A percentile compares a stretch with the other conserved stretches of the same genome.
These are phyloP conservation scores for Pelargonium citronellum DNA, from an alignment of 441 rosid species.

Conservation along the genomic window DNA sequence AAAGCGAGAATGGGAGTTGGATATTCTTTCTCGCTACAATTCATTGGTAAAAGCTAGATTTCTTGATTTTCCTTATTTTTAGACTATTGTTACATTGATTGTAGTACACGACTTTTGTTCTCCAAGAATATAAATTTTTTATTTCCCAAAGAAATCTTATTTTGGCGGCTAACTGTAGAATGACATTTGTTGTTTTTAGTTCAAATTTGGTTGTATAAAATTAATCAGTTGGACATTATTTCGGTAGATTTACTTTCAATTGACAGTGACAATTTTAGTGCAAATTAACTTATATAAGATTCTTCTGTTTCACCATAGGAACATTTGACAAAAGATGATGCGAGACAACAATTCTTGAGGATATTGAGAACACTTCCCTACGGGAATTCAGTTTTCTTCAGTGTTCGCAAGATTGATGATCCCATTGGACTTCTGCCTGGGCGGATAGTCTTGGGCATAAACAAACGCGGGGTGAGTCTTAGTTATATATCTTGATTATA, in stretches of 20 bases:
- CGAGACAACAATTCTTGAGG: slow-evolving; percentile 91
- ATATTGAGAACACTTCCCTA: slow-evolving; percentile 79
- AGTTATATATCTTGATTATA: neutral
- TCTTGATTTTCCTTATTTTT: slow-evolving; percentile 5
- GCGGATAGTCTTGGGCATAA: slow-evolving; percentile 82
- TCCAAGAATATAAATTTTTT: neutral
- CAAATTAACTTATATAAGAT: slow-evolving; percentile 5
- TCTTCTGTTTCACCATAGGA: slow-evolving; percentile 43
- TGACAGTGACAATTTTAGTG: neutral
- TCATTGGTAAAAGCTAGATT: slow-evolving; percentile 55
- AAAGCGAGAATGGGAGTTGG: slow-evolving; percentile 92
- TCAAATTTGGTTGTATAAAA: neutral
- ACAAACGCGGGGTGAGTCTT: slow-evolving; percentile 88
- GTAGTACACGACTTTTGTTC: neutral
- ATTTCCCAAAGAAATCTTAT: neutral
- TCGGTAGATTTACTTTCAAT: neutral
- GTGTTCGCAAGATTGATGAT: slow-evolving; percentile 96
- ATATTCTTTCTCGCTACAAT: slow-evolving; percentile 82
- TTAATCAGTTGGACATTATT: neutral
- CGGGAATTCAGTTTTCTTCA: slow-evolving; percentile 87
- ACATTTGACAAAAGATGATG: slow-evolving; percentile 83
- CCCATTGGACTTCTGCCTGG: slow-evolving; percentile 98
- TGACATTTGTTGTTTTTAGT: neutral
- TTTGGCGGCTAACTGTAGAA: neutral
- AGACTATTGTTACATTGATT: neutral